Conservation (phyloP, 2,329 filamentous ascomycete genomes). For the Huntiella decipiens region DNA sequence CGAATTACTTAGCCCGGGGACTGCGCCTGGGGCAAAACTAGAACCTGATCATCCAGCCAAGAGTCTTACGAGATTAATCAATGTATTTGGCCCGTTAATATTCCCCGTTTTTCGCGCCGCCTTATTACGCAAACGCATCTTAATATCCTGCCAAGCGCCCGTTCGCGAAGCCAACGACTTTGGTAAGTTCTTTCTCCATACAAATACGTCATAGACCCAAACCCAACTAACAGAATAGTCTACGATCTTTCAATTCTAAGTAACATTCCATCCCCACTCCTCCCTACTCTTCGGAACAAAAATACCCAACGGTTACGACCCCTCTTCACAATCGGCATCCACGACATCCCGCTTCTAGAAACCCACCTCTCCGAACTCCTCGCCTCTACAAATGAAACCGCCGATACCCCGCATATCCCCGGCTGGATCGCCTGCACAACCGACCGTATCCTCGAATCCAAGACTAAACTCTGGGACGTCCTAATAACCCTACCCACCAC, state of each 20-base stretch:
- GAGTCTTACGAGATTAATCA: slow-evolving; percentile 57
- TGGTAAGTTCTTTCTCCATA: slow-evolving; percentile 33
- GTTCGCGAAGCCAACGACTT: slow-evolving; percentile 77
- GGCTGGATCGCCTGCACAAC: slow-evolving; percentile 94
- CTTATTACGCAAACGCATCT: slow-evolving; percentile 66
- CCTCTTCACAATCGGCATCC: slow-evolving; percentile 83
- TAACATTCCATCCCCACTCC: slow-evolving; percentile 60
- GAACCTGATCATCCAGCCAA: slow-evolving; percentile 59
- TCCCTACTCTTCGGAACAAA: slow-evolving; percentile 45
- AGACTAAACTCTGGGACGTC: slow-evolving; percentile 74
- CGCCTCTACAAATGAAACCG: slow-evolving; percentile 18
- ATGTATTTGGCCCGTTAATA: slow-evolving; percentile 74
- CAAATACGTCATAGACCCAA: background rate
- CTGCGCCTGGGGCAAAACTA: slow-evolving; percentile 3
- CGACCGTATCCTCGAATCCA: slow-evolving; percentile 77
- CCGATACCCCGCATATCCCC: background rate
- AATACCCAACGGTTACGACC: slow-evolving; percentile 51
- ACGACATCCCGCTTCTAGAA: slow-evolving; percentile 69
- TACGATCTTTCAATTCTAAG: slow-evolving; percentile 89
- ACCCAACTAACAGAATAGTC: slow-evolving; percentile 31
- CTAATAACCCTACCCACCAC: slow-evolving; percentile 55
- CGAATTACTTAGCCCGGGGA: background rate
- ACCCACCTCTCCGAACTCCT: slow-evolving; percentile 26
- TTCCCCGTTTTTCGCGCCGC: slow-evolving; percentile 83
- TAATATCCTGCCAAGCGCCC: slow-evolving; percentile 72